Base-by-base conservation (phyloP, 768 basidiomycete species). In the Galerina marginata region DNA sequence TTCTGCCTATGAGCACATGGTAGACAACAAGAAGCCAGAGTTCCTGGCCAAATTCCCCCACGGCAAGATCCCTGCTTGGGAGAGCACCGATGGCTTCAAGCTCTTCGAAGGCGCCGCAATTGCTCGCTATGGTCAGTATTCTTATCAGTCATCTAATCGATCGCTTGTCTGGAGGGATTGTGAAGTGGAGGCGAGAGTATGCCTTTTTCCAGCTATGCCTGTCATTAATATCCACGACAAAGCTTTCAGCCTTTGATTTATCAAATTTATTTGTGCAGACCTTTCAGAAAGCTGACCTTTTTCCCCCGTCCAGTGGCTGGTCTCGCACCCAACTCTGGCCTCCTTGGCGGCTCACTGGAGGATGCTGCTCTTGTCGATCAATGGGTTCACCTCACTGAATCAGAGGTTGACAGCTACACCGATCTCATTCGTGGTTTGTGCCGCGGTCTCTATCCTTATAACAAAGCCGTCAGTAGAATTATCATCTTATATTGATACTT, bases 21-120 rank as follows among this genome's bases (percentile, higher is more conserved):
- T 86, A 66, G 83, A 85, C 70, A 92, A 92, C 81, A 85, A 84
- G 71, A 86, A 84, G 69, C 82, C 89, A 0, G 89, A 87, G 36
- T 93, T 87, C 74, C 71, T 85, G 48, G 71, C 72, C 54, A 94
- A 95, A 75, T 95, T 93, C 76, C 86, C 90, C 51, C 82, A 82
- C 59, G 90, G 91, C 57, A 93, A 94, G 81, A 85, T 96, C 66
- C 96, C 97, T 26, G 89, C 90, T 39, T 83, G 90, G 54, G 93
- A 95, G 74, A 80, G 83, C 46, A 75, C 79, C 12, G 86, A 94
- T 73, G 94, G 94, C 56, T 85, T 93, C 82, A 83, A 80, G 69
- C 79, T 97, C 59, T 85, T 86, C 66, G 96, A 96, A 81, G 81
- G 85, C 56, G 71, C 77, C 56, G 86, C 94, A 49, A 94, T 99